Base-by-base conservation (phyloP, 129 eudicot species). In the Arctium minus region DNA sequence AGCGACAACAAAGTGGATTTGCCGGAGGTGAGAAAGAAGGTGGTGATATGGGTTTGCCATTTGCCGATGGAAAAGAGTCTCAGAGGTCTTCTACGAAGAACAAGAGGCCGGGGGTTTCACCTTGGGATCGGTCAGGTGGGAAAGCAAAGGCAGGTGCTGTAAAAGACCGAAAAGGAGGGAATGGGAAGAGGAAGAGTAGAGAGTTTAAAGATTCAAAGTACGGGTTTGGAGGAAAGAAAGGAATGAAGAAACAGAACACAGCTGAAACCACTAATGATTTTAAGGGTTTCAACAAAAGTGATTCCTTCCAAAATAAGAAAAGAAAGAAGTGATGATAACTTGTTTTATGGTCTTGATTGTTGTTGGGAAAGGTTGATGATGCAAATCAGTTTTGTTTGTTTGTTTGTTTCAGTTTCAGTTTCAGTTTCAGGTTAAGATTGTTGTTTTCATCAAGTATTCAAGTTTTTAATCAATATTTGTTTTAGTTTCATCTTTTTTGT, bases 151-250 rank as follows among this genome's bases (percentile, higher is more conserved):
- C 31, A 68, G 84, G 87, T 44, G 87, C 74, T 74, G 96, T 93
- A 17, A 92, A 88, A 85, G 91, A 94, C 64, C 89, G 85, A 36
- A 90, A 88, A 82, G 96, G 72, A 33, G 27, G 27, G 27, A 87
- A 78, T 29, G 86, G 80, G 27, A 94, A 88, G 89, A 90, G 80
- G 89, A 90, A 89, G 35, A 83, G 88, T 13, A 85, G 97, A 74
- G 98, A 93, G 15, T 83, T 67, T 56, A 88, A 78, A 81, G 92
- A 94, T 78, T 85, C 94, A 0, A 92, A 92, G 80, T 94, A 89
- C 44, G 98, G 98, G 56, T 89, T 82, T 76, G 94, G 97, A 76
- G 97, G 97, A 88, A 92, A 87, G 88, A 94, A 94, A 88, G 98
- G 98, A 39, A 30, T 92, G 94, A 94, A 88, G 81, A 94, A 94